Evolutionary conservation across 306 rosid genomes (phyloP).

Genomic region (Citrullus mucosospermus): DNA sequence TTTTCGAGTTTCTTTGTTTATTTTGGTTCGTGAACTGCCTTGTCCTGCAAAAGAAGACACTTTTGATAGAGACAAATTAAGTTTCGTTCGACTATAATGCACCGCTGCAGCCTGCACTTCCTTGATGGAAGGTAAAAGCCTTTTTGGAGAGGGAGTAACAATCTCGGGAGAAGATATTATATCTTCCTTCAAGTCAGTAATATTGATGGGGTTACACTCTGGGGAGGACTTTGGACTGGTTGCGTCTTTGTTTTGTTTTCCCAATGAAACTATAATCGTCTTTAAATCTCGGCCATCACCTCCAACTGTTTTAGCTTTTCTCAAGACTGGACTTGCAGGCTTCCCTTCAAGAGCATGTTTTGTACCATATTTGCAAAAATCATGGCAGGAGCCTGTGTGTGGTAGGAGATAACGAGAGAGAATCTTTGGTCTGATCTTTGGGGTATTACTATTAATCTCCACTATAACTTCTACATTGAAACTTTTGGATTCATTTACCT

Average conservation of each 20-base stretch:
- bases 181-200: conserved; percentile 3
- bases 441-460: not conserved
- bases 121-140: conserved; percentile 17
- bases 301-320: conserved; percentile 10
- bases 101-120: conserved; percentile 26
- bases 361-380: conserved; percentile 63
- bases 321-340: conserved; percentile 21
- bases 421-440: conserved; percentile 16
- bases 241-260: not conserved
- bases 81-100: conserved; percentile 5
- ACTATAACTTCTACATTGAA: not conserved
- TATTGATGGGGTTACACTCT: conserved; percentile 2
- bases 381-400: conserved; percentile 62
- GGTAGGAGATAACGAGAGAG: conserved; percentile 51
- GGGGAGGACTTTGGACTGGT: conserved; percentile 13
- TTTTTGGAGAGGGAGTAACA: conserved; percentile 17
- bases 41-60: conserved; percentile 12
- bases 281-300: conserved; percentile 6
- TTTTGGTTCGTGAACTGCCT: conserved; percentile 5
- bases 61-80: conserved; percentile 4
- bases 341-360: conserved; percentile 26
- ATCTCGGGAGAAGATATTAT: conserved; percentile 10
- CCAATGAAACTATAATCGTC: not conserved
- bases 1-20: conserved; percentile 12
- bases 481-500: not conserved